Conservation (phyloP, 768 basidiomycete species). For the Strobilomyces echinocephalus region DNA sequence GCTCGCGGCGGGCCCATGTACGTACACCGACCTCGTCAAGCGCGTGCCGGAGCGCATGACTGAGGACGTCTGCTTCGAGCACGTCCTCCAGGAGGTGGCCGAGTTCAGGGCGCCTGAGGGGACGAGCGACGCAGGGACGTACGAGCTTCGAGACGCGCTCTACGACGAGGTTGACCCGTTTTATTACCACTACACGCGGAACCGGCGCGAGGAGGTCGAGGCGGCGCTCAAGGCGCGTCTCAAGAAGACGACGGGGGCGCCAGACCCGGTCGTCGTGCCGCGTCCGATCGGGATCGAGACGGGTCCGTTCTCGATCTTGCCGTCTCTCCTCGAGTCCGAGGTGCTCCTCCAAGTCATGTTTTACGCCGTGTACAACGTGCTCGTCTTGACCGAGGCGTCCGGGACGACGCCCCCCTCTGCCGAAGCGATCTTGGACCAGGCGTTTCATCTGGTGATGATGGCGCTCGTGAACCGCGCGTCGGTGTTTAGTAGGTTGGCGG, state of each 20-base stretch:
- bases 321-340: conserved; percentile 61
- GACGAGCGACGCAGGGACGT: conserved; percentile 75
- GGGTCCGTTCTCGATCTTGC: conserved; percentile 67
- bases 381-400: conserved; percentile 56
- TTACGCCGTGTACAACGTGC: conserved; percentile 72
- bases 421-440: conserved; percentile 88
- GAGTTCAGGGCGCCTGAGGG: conserved; percentile 78
- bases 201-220: conserved; percentile 90
- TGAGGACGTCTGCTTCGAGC: conserved; percentile 79
- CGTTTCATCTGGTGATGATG: conserved; percentile 81
- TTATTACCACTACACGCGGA: conserved; percentile 92
- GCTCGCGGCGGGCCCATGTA: conserved; percentile 80
- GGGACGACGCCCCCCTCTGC: conserved; percentile 66
- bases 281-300: conserved; percentile 56
- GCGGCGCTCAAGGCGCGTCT: conserved; percentile 61
- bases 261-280: conserved; percentile 74
- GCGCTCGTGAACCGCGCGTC: conserved; percentile 68
- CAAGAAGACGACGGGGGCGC: conserved; percentile 57
- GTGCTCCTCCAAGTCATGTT: conserved; percentile 78
- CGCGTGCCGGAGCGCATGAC: conserved; percentile 85
- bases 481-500: conserved; percentile 57
- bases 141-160: conserved; percentile 78
- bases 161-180: conserved; percentile 92
- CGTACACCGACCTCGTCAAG: conserved; percentile 88
- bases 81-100: conserved; percentile 72